Evolutionary conservation across 495 filamentous ascomycete species (phyloP).

Genomic region (Hapsidospora chrysogenum): DNA sequence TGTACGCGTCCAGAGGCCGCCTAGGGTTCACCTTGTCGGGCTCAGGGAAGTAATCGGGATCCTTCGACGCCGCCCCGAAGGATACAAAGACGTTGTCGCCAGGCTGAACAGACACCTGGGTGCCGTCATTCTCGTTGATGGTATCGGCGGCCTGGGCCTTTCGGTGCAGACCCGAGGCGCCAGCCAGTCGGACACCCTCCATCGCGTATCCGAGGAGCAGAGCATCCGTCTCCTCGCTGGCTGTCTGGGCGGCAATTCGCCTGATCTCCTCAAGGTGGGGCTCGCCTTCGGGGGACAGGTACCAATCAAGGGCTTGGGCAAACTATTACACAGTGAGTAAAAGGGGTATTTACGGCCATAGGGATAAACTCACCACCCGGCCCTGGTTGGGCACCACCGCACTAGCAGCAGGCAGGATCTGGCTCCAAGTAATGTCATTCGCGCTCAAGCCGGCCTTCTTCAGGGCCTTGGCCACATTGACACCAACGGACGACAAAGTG

Average conservation of each 20-base stretch:
- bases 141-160: slow-evolving; percentile 26
- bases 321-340: slow-evolving; percentile 21
- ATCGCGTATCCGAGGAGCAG: slow-evolving; percentile 34
- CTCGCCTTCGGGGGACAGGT: slow-evolving; percentile 38
- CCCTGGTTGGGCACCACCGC: slow-evolving; percentile 49
- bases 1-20: slow-evolving; percentile 50
- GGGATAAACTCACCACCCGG: slow-evolving; percentile 29
- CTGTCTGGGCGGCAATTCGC: slow-evolving; percentile 23
- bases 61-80: slow-evolving; percentile 44
- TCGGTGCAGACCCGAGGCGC: slow-evolving; percentile 32
- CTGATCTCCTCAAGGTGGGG: slow-evolving; percentile 41
- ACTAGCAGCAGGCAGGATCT: slow-evolving; percentile 35
- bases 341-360: no score
- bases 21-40: slow-evolving; percentile 47
- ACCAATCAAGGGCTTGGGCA: slow-evolving; percentile 67
- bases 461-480: slow-evolving; percentile 50
- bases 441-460: slow-evolving; percentile 45
- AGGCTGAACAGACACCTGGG: slow-evolving; percentile 14
- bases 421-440: slow-evolving; percentile 57
- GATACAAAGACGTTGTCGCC: slow-evolving; percentile 24
- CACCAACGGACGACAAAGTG: slow-evolving; percentile 49
- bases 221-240: slow-evolving; percentile 15
- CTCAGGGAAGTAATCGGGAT: slow-evolving; percentile 49
- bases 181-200: slow-evolving; percentile 33
- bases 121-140: slow-evolving; percentile 33